A percentile compares a stretch with the other conserved stretches of the same genome.
These are phyloP conservation scores for Cylindrodendrum hubeiense DNA, from an alignment of 2,329 filamentous ascomycete genomes.

Conservation along the genomic window DNA sequence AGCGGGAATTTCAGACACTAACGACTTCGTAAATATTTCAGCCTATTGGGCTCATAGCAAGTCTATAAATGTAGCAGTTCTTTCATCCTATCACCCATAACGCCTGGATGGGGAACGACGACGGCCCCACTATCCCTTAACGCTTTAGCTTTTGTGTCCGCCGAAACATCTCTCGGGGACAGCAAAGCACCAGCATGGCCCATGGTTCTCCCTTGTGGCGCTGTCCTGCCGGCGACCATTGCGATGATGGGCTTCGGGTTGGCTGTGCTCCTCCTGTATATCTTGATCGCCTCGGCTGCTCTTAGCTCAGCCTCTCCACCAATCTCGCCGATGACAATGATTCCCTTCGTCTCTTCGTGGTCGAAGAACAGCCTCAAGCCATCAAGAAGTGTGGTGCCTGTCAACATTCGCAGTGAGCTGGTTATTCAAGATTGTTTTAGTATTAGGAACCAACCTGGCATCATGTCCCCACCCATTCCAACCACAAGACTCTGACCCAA, in stretches of 20 bases:
- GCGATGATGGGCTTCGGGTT: conserved; percentile 75
- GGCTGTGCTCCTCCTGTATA: conserved; percentile 68
- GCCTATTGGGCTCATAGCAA: too few species aligned
- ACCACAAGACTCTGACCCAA: conserved; percentile 83
- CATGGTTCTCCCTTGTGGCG: conserved; percentile 73
- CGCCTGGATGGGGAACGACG: conserved; percentile 54
- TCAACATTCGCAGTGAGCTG: background rate
- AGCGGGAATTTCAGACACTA: too few species aligned
- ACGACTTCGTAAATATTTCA: too few species aligned
- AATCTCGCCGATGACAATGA: conserved; percentile 79
- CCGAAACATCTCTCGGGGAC: conserved; percentile 46
- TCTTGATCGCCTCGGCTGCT: conserved; percentile 77
- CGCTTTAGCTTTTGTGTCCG: conserved; percentile 49
- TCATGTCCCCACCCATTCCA: conserved; percentile 81
- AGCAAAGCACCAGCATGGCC: conserved; percentile 78
- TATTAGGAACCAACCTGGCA: conserved; percentile 64
- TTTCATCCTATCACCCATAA: conserved; percentile 53
- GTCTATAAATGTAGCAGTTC: conserved; percentile 41
- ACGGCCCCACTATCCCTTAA: conserved; percentile 52
- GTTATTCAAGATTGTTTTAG: background rate
- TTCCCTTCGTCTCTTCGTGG: conserved; percentile 76
- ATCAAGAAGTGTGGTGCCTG: conserved; percentile 77
- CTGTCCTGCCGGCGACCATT: conserved; percentile 74
- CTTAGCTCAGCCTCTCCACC: conserved; percentile 77
- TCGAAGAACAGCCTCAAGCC: conserved; percentile 75